A percentile compares a stretch with the other conserved stretches of the same genome.
These are phyloP conservation scores for Saturnispora ahearnii DNA, from an alignment of 805 yeast genomes.

Conservation along the genomic window DNA sequence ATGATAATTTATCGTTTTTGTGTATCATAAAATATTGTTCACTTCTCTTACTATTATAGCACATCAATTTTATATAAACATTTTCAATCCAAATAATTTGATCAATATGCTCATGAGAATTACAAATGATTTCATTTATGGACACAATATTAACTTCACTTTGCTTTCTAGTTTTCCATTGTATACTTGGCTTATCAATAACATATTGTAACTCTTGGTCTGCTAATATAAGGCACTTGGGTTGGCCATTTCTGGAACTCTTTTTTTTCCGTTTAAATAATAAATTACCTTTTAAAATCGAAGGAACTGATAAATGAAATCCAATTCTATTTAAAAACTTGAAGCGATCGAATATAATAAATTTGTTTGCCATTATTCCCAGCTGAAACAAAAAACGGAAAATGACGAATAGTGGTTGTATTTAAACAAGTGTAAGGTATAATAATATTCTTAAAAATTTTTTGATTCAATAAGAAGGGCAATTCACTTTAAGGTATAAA, in stretches of 20 bases:
- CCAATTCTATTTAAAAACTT: neutral
- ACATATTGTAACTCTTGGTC: neutral
- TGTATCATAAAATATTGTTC: neutral
- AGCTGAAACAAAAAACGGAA: neutral
- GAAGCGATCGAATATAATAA: neutral
- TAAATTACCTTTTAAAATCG: neutral
- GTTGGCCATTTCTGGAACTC: neutral
- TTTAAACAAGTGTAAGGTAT: neutral
- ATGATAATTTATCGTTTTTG: neutral
- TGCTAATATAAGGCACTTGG: neutral
- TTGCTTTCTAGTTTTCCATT: neutral
- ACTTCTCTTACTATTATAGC: neutral
- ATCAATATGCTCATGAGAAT: conserved; percentile 6
- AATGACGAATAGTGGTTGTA: neutral
- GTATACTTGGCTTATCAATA: neutral
- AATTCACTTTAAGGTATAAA: neutral
- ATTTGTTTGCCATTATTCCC: neutral
- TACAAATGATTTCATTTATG: neutral
- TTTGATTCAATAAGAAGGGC: neutral
- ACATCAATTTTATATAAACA: neutral
- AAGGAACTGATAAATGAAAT: neutral
- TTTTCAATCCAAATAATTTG: conserved; percentile 6
- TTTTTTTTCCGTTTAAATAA: neutral
- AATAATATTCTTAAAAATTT: neutral
- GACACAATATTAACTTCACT: neutral